phyloP scores from a whole-genome alignment of 345 rosid species.

The Diplotaxis tenuifolia region DNA sequence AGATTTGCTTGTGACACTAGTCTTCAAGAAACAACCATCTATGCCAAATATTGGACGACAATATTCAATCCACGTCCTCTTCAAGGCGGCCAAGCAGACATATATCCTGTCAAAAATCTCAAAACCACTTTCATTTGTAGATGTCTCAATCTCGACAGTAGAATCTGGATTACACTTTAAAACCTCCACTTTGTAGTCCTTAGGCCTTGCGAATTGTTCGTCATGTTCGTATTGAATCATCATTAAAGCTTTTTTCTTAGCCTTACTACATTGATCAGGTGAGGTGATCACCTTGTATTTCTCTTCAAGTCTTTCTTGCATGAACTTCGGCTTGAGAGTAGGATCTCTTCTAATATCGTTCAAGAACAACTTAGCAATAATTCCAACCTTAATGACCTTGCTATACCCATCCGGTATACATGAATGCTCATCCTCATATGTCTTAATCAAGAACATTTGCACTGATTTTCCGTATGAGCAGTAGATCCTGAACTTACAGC shows the following conservation, averaged over 20 bases:
- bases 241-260: neutral
- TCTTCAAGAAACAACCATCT: neutral
- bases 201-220: neutral
- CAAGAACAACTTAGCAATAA: neutral
- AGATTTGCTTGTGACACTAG: neutral
- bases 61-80: neutral
- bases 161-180: neutral
- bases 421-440: neutral
- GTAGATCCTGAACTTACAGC: neutral
- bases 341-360: neutral
- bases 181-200: neutral
- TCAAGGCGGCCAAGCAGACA: neutral
- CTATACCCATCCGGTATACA: neutral
- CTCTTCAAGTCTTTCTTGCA: neutral
- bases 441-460: neutral
- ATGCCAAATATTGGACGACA: neutral
- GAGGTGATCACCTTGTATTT: neutral
- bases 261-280: neutral
- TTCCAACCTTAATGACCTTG: neutral
- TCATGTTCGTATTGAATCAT: neutral
- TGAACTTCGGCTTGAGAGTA: fast-evolving
- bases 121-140: neutral
- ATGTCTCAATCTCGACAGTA: neutral
- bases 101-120: neutral
- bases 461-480: neutral